These are phyloP conservation scores for Astrocystis sublimbata DNA, from an alignment of 495 filamentous ascomycete species.

Conservation along the genomic window DNA sequence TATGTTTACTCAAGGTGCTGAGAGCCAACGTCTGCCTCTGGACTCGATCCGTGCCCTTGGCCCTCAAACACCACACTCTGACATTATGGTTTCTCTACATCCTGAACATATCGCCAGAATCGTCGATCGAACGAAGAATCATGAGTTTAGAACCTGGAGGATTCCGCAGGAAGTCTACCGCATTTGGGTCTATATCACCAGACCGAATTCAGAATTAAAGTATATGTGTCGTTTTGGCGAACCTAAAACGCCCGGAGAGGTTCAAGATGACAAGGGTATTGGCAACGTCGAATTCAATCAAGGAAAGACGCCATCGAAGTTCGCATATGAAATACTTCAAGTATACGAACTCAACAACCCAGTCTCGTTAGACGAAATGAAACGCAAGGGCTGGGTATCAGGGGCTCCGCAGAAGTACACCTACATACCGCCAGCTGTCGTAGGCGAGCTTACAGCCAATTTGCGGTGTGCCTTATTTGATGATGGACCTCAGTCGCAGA, in stretches of 20 bases:
- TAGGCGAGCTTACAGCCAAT: slow-evolving; percentile 49
- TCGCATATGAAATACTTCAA: slow-evolving; percentile 51
- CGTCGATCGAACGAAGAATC: slow-evolving; percentile 39
- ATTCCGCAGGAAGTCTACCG: slow-evolving; percentile 43
- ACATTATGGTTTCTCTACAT: slow-evolving; percentile 48
- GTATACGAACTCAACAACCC: slow-evolving; percentile 56
- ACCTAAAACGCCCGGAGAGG: slow-evolving; percentile 42
- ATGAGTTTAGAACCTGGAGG: slow-evolving; percentile 48
- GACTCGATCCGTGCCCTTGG: slow-evolving; percentile 46
- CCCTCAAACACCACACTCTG: slow-evolving; percentile 46
- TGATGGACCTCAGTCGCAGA: slow-evolving; percentile 16
- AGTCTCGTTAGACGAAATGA: slow-evolving; percentile 42
- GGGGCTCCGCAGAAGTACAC: slow-evolving; percentile 40
- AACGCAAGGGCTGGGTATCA: slow-evolving; percentile 43
- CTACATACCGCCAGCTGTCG: slow-evolving; percentile 47
- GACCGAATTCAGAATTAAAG: slow-evolving; percentile 40
- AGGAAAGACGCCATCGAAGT: slow-evolving; percentile 32
- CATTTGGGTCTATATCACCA: slow-evolving; percentile 51
- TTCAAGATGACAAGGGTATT: slow-evolving; percentile 36
- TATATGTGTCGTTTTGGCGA: slow-evolving; percentile 52
- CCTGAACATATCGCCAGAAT: slow-evolving; percentile 43
- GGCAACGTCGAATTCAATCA: slow-evolving; percentile 53
- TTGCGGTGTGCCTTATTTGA: slow-evolving; percentile 43
- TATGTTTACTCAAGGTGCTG: slow-evolving; percentile 43
- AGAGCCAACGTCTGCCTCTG: slow-evolving; percentile 53